A percentile compares a stretch with the other conserved stretches of the same genome.
phyloP scores from a whole-genome alignment of 2,329 filamentous ascomycete genomes.

The Phyllosticta capitalensis region DNA sequence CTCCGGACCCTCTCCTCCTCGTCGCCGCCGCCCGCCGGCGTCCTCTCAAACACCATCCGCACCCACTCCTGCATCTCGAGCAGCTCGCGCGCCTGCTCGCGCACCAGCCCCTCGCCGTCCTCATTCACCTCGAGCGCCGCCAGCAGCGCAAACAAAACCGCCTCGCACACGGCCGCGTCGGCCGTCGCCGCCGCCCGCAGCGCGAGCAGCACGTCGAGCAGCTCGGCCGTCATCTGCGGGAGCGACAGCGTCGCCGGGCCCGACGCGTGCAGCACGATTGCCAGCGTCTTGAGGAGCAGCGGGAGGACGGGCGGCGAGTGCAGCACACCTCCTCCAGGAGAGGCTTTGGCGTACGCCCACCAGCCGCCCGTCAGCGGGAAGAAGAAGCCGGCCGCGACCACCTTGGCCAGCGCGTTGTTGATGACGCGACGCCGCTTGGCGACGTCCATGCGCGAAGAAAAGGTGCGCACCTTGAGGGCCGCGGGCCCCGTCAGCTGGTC shows the following conservation, averaged over 20 bases:
- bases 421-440: constrained; percentile 50
- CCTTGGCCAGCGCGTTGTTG: constrained; percentile 66
- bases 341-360: constrained; percentile 51
- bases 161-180: constrained; percentile 59
- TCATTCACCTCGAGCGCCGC: constrained; percentile 75
- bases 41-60: constrained; percentile 57
- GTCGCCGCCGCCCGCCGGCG: constrained; percentile 36
- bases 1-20: constrained; percentile 75
- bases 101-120: constrained; percentile 62
- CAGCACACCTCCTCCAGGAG: constrained; percentile 41
- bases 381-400: constrained; percentile 73
- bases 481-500: constrained; percentile 72
- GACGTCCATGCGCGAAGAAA: constrained; percentile 66
- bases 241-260: constrained; percentile 70
- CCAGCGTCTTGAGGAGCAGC: constrained; percentile 77
- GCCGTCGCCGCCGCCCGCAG: constrained; percentile 41
- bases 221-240: constrained; percentile 70
- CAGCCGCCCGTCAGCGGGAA: constrained; percentile 76
- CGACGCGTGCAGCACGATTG: constrained; percentile 70
- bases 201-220: constrained; percentile 72
- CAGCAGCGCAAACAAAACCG: constrained; percentile 69
- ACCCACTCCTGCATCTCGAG: constrained; percentile 87
- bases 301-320: constrained; percentile 67
- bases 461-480: constrained; percentile 78
- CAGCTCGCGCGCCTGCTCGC: constrained; percentile 63